Conservation (phyloP, 345 rosid species). For the Salix dunnii region DNA sequence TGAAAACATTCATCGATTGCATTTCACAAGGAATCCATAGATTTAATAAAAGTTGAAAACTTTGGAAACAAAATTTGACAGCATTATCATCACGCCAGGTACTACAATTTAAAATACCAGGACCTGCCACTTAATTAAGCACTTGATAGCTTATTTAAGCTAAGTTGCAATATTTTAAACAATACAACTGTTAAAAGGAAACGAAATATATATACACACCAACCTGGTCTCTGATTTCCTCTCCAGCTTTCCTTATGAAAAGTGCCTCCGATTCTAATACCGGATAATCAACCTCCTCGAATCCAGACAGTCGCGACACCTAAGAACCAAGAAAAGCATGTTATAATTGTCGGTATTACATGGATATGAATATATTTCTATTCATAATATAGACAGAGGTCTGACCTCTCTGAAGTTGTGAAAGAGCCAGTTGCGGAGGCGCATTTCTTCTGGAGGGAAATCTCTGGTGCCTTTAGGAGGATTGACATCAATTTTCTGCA, state of each 20-base stretch:
- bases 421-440: slow-evolving; percentile 90
- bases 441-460: slow-evolving; percentile 92
- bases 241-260: slow-evolving; percentile 89
- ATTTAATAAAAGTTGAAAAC: too few species aligned
- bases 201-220: background rate
- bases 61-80: too few species aligned
- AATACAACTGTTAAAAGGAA: background rate
- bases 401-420: slow-evolving; percentile 74
- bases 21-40: too few species aligned
- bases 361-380: too few species aligned
- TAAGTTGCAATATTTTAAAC: background rate
- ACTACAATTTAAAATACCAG: too few species aligned
- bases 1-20: too few species aligned
- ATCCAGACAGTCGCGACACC: slow-evolving; percentile 75
- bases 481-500: slow-evolving; percentile 71
- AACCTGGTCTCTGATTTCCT: slow-evolving; percentile 93
- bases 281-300: slow-evolving; percentile 89
- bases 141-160: background rate
- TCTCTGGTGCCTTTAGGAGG: slow-evolving; percentile 95
- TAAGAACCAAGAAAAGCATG: slow-evolving; percentile 1
- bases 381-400: background rate
- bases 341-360: background rate
- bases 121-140: background rate
- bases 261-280: slow-evolving; percentile 82
- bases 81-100: too few species aligned